phyloP scores from a whole-genome alignment of 768 basidiomycete genomes.

The Suillus paluster region DNA sequence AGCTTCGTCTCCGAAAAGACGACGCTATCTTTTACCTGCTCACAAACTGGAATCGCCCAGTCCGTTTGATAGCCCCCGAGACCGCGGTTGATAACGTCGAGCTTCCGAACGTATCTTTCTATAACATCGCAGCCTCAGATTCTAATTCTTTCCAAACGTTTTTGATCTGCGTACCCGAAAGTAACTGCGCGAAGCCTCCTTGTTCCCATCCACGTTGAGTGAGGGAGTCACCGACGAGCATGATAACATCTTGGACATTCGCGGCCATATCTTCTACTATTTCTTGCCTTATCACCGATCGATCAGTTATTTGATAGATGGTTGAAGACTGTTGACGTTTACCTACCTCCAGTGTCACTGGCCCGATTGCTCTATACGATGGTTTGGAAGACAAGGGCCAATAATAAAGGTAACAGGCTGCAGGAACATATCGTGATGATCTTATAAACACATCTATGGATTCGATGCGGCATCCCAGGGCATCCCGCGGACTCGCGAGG shows the following conservation, averaged over 20 bases:
- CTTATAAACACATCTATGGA: conserved; percentile 13
- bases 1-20: background rate
- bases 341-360: background rate
- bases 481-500: no score
- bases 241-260: conserved; percentile 61
- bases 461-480: conserved; percentile 8
- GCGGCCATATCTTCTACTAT: conserved; percentile 62
- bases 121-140: conserved; percentile 9
- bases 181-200: conserved; percentile 67
- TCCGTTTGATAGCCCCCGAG: conserved; percentile 85
- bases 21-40: conserved; percentile 53
- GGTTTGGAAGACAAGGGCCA: conserved; percentile 5
- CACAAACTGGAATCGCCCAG: conserved; percentile 82
- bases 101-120: conserved; percentile 80
- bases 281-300: background rate
- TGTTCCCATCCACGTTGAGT: conserved; percentile 70
- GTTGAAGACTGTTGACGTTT: background rate
- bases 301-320: background rate
- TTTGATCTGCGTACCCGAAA: conserved; percentile 44
- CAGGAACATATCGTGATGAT: conserved; percentile 5
- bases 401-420: background rate
- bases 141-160: background rate
- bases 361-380: background rate
- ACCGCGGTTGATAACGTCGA: conserved; percentile 89
- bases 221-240: conserved; percentile 84